Evolutionary conservation across 2,329 filamentous ascomycete genomes (phyloP).

Genomic region (Colletotrichum camelliae): DNA sequence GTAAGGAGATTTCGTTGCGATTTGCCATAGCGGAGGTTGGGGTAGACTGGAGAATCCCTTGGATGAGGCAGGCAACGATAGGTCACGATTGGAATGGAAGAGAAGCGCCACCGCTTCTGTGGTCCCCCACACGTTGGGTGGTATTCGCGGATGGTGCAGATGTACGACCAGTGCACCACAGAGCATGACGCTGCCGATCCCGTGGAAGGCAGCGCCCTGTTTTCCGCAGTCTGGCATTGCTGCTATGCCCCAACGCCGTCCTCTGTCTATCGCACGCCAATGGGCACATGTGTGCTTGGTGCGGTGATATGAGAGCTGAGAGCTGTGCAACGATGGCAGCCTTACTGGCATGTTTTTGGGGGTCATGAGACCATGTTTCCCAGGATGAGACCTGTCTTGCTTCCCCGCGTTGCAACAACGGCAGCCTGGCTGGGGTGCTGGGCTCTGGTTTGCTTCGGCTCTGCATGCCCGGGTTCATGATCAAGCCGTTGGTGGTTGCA

Average conservation of each 20-base stretch:
- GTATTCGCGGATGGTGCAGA: neutral
- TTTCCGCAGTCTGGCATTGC: neutral
- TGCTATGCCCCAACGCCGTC: neutral
- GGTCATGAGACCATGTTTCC: constrained; percentile 14
- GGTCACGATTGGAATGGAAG: neutral
- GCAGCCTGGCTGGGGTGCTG: neutral
- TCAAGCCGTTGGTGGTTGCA: neutral
- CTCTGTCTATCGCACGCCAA: neutral
- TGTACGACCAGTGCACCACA: neutral
- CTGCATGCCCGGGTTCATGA: neutral
- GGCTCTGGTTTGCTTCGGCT: neutral
- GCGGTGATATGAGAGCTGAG: neutral
- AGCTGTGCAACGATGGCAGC: constrained; percentile 5
- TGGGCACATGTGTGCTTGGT: neutral
- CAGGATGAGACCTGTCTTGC: constrained; percentile 1
- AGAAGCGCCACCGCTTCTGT: constrained; percentile 10
- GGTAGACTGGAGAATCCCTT: neutral
- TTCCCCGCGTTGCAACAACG: neutral
- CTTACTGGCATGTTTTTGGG: neutral
- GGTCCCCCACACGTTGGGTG: neutral
- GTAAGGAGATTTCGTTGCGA: neutral
- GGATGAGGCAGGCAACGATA: neutral
- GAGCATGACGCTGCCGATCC: constrained; percentile 6
- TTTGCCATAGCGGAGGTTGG: neutral
- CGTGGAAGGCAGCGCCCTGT: neutral